Evolutionary conservation across 2,329 filamentous ascomycete species (phyloP).

Genomic region (Fusarium proliferatum): DNA sequence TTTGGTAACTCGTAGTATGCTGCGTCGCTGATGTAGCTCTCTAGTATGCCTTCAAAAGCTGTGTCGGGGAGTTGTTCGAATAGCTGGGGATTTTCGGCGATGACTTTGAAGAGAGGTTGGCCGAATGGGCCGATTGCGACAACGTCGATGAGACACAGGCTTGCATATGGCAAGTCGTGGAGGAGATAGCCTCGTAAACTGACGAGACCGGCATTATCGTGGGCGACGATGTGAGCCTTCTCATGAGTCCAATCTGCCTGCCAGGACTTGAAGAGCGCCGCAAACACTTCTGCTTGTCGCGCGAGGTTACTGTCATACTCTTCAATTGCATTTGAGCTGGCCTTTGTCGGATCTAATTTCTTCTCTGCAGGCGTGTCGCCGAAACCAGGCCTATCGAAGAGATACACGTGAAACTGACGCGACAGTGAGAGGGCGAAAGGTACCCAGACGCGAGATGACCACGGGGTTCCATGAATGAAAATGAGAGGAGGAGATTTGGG

Average conservation of each 20-base stretch:
- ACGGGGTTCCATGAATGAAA: conserved; percentile 61
- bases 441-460: conserved; percentile 56
- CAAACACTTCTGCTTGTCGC: conserved; percentile 52
- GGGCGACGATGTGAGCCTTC: conserved; percentile 55
- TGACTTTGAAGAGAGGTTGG: conserved; percentile 56
- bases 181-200: conserved; percentile 53
- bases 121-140: conserved; percentile 57
- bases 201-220: conserved; percentile 58
- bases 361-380: conserved; percentile 50
- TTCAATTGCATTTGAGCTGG: conserved; percentile 20
- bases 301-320: conserved; percentile 51
- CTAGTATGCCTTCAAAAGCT: conserved; percentile 53
- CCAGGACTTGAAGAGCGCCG: conserved; percentile 53
- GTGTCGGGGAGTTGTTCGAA: conserved; percentile 50
- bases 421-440: conserved; percentile 51
- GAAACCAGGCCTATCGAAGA: conserved; percentile 60
- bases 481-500: conserved; percentile 48
- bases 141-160: conserved; percentile 56
- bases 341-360: conserved; percentile 16
- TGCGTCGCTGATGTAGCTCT: conserved; percentile 55
- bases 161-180: conserved; percentile 51
- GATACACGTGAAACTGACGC: conserved; percentile 52
- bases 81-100: conserved; percentile 49
- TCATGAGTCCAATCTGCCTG: conserved; percentile 35
- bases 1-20: conserved; percentile 44